Evolutionary conservation across 805 yeast genomes (phyloP).

Genomic region (Cyberlindnera saturnus): DNA sequence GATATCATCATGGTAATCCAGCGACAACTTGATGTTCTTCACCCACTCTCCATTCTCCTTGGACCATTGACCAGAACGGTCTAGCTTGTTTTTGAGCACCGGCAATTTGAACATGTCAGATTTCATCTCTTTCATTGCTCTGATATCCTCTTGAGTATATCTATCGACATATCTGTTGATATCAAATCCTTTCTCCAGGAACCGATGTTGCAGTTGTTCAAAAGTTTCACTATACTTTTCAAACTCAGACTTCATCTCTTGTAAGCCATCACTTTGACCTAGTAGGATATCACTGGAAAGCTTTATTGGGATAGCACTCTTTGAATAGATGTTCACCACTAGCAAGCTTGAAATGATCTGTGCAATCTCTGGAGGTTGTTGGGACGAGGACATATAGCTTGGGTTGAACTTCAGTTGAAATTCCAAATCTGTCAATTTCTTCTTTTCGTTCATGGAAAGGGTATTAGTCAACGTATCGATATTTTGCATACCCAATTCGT

Average conservation of each 20-base stretch:
- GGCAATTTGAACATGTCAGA: conserved; percentile 6
- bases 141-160: conserved; percentile 13
- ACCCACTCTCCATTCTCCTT: conserved; percentile 4
- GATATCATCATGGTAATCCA: conserved; percentile 36
- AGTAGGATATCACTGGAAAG: conserved; percentile 28
- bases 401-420: conserved; percentile 26
- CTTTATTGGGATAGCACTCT: conserved; percentile 35
- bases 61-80: conserved; percentile 26
- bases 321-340: conserved; percentile 30
- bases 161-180: conserved; percentile 9
- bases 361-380: conserved; percentile 26
- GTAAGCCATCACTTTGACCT: conserved; percentile 17
- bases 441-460: conserved; percentile 26
- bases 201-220: conserved; percentile 14
- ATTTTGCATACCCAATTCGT: conserved; percentile 30
- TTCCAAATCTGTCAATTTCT: conserved; percentile 21
- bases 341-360: conserved; percentile 26
- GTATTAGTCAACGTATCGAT: conserved; percentile 24
- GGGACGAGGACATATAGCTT: conserved; percentile 16
- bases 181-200: conserved; percentile 4
- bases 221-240: conserved; percentile 5
- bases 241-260: conserved; percentile 22
- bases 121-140: conserved; percentile 16
- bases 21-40: conserved; percentile 31
- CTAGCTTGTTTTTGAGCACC: conserved; percentile 18